phyloP scores from a whole-genome alignment of 2,329 filamentous ascomycete species.

The Fusarium xyrophilum region DNA sequence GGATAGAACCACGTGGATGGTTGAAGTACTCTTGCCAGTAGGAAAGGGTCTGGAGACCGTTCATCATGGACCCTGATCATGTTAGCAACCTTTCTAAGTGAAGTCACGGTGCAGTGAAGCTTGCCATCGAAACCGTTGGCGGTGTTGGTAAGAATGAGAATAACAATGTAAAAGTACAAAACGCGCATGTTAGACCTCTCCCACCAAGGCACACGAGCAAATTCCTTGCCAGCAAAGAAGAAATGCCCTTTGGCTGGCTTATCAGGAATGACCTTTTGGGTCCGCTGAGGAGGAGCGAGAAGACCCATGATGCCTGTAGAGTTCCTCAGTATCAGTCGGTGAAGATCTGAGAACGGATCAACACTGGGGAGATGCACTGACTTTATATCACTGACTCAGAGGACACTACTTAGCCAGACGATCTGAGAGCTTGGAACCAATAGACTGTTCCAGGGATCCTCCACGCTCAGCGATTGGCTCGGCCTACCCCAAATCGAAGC shows the following conservation, averaged over 20 bases:
- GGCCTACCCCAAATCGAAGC: neutral
- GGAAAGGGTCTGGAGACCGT: slow-evolving; percentile 17
- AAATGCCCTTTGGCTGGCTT: slow-evolving; percentile 12
- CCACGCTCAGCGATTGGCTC: neutral
- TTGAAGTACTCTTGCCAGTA: slow-evolving; percentile 29
- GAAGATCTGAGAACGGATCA: neutral
- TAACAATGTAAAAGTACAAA: slow-evolving; percentile 10
- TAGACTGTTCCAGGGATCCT: neutral
- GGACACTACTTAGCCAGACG: neutral
- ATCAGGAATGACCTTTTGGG: slow-evolving; percentile 15
- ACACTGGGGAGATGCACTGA: neutral
- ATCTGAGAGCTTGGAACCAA: neutral
- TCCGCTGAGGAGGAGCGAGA: slow-evolving; percentile 6
- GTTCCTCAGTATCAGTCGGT: neutral
- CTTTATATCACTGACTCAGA: slow-evolving; percentile 6
- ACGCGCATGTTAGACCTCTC: slow-evolving; percentile 7
- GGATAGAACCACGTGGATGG: slow-evolving; percentile 11
- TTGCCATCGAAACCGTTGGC: slow-evolving; percentile 18
- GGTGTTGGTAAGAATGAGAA: slow-evolving; percentile 11
- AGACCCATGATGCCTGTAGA: slow-evolving; percentile 1
- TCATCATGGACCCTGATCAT: slow-evolving; percentile 7
- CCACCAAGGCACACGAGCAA: slow-evolving; percentile 11
- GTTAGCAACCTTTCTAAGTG: rapidly evolving
- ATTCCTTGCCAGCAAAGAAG: slow-evolving; percentile 16
- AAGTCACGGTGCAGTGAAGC: rapidly evolving